These are phyloP conservation scores for Nicotiana tomentosiformis DNA, from an alignment of 257 asterid species.

Conservation along the genomic window DNA sequence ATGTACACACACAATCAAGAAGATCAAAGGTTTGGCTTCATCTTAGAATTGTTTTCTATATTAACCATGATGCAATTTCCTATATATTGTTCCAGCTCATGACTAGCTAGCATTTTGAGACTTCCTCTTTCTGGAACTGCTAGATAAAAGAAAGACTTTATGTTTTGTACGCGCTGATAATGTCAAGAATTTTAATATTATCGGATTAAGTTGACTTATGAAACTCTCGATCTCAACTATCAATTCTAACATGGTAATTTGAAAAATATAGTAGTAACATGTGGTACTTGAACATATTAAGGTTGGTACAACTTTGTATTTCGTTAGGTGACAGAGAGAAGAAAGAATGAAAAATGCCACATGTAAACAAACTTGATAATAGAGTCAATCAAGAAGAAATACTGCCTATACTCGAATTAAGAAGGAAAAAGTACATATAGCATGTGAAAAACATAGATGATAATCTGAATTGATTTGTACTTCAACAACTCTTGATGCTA, in stretches of 20 bases:
- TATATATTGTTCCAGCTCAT: background rate
- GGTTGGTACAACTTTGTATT: background rate
- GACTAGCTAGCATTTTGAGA: background rate
- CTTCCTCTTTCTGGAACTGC: background rate
- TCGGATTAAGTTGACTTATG: background rate
- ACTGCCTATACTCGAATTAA: background rate
- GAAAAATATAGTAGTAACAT: background rate
- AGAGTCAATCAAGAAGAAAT: background rate
- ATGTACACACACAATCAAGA: background rate
- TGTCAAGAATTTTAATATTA: background rate
- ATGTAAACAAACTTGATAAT: background rate
- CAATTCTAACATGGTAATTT: background rate
- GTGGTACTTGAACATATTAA: background rate
- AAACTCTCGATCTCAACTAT: too few species aligned
- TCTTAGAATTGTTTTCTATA: background rate
- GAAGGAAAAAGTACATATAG: background rate
- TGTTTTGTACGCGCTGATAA: background rate
- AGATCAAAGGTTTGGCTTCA: constrained; percentile 1
- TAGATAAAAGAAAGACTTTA: background rate
- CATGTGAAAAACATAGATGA: background rate
- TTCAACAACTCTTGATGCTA: background rate
- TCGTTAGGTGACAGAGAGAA: too few species aligned
- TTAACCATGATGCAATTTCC: background rate
- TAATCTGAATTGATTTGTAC: background rate
- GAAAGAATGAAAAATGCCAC: background rate